phyloP scores from a whole-genome alignment of 192 early-diverging fungal genomes.

The Coemansia sp. region DNA sequence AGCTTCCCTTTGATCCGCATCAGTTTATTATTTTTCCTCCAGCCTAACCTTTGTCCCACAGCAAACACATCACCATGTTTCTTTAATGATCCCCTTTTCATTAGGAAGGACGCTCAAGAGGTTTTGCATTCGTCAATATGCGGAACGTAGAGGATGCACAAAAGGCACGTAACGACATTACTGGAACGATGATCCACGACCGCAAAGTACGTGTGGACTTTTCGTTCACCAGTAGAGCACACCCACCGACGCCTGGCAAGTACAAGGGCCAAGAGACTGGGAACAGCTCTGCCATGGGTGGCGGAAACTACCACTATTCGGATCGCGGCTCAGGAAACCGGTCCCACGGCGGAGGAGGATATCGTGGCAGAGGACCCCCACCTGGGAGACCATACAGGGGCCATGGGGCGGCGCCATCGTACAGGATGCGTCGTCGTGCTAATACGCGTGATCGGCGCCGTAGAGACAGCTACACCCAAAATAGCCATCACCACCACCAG shows the following conservation, averaged over 20 bases:
- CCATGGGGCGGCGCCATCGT: slow-evolving; percentile 2
- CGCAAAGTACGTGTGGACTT: slow-evolving; percentile 47
- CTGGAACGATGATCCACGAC: slow-evolving; percentile 33
- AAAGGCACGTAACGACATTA: slow-evolving; percentile 24
- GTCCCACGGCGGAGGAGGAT: background rate
- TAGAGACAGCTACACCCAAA: slow-evolving; percentile 18
- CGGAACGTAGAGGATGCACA: slow-evolving; percentile 30
- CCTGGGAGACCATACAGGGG: slow-evolving; percentile 4
- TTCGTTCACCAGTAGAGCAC: slow-evolving; percentile 39
- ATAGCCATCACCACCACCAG: slow-evolving; percentile 3
- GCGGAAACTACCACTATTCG: background rate
- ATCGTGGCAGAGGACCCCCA: slow-evolving; percentile 2
- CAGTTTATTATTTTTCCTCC: background rate
- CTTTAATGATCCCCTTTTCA: background rate
- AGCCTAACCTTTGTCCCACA: background rate
- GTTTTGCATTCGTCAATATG: slow-evolving; percentile 51
- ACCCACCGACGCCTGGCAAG: slow-evolving; percentile 31
- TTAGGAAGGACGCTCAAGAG: slow-evolving; percentile 45
- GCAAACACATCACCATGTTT: slow-evolving; percentile 1
- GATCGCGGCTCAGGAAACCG: background rate
- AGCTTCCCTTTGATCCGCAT: too few relatives aligned
- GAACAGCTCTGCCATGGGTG: background rate
- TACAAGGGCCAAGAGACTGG: slow-evolving; percentile 38
- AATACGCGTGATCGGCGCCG: slow-evolving; percentile 45
- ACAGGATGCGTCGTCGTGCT: slow-evolving; percentile 29